A percentile compares a stretch with the other conserved stretches of the same genome.
Evolutionary conservation across 2,329 filamentous ascomycete species (phyloP).

Genomic region (Lasiodiplodia hormozganensis): DNA sequence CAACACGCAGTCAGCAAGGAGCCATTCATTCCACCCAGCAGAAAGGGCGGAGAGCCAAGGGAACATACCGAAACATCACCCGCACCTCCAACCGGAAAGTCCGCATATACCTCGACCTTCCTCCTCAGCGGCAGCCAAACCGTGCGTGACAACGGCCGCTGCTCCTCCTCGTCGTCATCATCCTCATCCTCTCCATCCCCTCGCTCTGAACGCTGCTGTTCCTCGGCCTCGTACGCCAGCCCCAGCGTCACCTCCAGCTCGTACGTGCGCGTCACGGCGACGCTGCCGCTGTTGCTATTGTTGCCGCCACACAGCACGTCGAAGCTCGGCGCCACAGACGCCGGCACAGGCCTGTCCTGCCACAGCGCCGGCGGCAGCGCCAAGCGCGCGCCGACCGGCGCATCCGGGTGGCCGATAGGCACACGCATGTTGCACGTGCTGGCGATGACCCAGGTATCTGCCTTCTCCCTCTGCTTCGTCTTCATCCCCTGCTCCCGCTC

Average conservation of each 20-base stretch:
- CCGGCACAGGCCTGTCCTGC: not conserved
- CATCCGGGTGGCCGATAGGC: conserved; percentile 3
- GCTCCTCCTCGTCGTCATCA: not conserved
- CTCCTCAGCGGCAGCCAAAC: conserved; percentile 14
- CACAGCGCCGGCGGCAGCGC: conserved; percentile 2
- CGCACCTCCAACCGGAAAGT: conserved; percentile 1
- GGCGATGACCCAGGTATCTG: conserved; percentile 5
- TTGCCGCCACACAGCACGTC: not conserved
- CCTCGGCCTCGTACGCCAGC: conserved; percentile 10
- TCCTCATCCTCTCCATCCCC: not conserved
- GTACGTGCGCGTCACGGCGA: conserved; percentile 7
- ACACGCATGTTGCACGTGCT: conserved; percentile 4
- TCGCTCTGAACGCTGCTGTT: not conserved
- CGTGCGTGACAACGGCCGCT: not conserved
- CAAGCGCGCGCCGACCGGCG: not conserved
- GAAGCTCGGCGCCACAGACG: conserved; percentile 16
- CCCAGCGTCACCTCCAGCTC: conserved; percentile 20
- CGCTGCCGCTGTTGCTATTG: not conserved
- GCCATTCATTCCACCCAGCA: not conserved
- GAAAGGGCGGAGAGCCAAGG: too few species aligned
- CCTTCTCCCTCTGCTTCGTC: not conserved
- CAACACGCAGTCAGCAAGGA: not conserved
- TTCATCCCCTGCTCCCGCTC: not conserved
- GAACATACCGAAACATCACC: conserved; percentile 9
- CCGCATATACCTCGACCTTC: conserved; percentile 1